Evolutionary conservation across 345 rosid species (phyloP).

Genomic region (Schrenkiella parvula): DNA sequence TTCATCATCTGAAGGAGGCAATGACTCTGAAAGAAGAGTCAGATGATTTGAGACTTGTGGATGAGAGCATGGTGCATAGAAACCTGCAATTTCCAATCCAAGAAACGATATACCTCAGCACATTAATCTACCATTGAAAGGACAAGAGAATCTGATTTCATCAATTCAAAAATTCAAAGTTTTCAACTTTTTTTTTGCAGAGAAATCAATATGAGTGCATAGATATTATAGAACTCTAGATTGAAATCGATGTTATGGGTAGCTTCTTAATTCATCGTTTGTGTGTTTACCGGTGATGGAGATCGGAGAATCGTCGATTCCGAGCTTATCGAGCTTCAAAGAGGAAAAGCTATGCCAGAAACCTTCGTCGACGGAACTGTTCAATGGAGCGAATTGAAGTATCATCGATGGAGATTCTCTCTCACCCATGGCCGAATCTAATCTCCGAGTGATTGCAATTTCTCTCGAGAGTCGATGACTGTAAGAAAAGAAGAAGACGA

Average conservation of each 20-base stretch:
- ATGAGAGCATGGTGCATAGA: slow-evolving; percentile 76
- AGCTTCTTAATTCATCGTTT: not conserved
- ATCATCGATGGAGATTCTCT: slow-evolving; percentile 12
- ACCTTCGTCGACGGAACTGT: slow-evolving; percentile 77
- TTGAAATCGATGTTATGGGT: not conserved
- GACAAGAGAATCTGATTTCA: not conserved
- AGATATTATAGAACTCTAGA: not conserved
- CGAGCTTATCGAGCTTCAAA: slow-evolving; percentile 14
- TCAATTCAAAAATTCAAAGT: not conserved
- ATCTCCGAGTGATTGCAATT: not conserved
- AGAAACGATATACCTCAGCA: not conserved
- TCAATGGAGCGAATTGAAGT: slow-evolving; percentile 27
- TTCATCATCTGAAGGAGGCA: slow-evolving; percentile 45
- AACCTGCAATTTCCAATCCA: slow-evolving; percentile 21
- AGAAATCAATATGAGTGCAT: not conserved
- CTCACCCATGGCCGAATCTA: slow-evolving; percentile 15
- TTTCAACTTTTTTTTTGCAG: not conserved
- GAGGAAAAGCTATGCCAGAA: too few species aligned
- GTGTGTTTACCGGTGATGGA: slow-evolving; percentile 45
- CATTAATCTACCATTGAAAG: not conserved
- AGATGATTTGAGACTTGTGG: slow-evolving; percentile 66
- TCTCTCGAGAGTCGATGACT: not conserved
- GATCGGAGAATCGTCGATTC: slow-evolving; percentile 31
- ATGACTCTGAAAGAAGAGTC: slow-evolving; percentile 64
- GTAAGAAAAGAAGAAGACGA: not conserved